Evolutionary conservation across 331 rosid genomes (phyloP), one percentile per base, ranked within the genome.

Genomic region (Rosa hybrid): DNA sequence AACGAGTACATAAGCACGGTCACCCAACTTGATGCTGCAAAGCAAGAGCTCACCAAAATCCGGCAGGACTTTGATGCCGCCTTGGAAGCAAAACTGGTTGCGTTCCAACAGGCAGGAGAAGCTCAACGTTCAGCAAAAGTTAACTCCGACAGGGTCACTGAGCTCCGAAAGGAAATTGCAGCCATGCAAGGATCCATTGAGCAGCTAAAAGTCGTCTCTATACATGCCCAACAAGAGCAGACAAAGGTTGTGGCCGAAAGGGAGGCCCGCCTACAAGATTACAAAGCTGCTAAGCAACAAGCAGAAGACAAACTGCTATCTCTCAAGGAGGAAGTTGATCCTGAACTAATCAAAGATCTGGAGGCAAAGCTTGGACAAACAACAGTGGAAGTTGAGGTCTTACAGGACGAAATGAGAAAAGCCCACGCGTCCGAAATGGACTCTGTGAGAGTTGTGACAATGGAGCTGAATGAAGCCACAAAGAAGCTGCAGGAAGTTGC

Each of bases 31-130:
- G 92, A 92, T 86, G 88, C 90, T 80, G 79, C 92, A 65, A 92
- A 92, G 89, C 90, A 91, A 82, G 97, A 90, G 87, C 87, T 94
- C 48, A 90, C 87, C 25, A 92, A 88, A 83, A 84, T 91, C 83
- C 87, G 91, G 63, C 97, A 90, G 81, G 97, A 92, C 84, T 87
- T 87, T 13, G 92, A 92, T 74, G 97, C 94, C 2, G 91, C 94
- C 71, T 84, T 92, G 84, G 98, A 91, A 86, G 86, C 90, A 14
- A 94, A 92, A 81, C 78, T 81, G 39, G 84, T 86, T 34, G 97
- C 98, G 9, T 83, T 94, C 25, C 97, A 90, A 80, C 83, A 82
- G 30, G 94, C 90, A 3, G 94, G 86, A 13, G 98, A 94, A 82
- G 97, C 97, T 11, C 92, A 89, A 65, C 90, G 91, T 57, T 82